Conservation (phyloP, 139 green algal species). For the Micractinium sp. region DNA sequence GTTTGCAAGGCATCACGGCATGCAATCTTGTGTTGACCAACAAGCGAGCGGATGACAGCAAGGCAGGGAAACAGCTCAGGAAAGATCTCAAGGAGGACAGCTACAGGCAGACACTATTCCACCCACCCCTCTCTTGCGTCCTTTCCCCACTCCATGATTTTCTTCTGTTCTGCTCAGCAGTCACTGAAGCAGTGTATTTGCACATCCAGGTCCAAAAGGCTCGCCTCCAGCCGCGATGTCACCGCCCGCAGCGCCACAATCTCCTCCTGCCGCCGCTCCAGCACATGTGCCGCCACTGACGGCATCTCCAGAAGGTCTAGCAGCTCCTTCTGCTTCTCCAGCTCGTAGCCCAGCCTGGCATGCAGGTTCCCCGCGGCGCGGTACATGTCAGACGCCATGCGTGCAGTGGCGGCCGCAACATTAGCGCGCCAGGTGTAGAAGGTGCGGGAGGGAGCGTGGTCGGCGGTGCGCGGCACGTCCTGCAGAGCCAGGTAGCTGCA, state of each 20-base stretch:
- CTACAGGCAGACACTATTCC: too few relatives aligned
- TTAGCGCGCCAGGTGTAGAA: slow-evolving; percentile 86
- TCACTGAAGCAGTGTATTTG: slow-evolving; percentile 61
- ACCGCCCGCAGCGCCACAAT: slow-evolving; percentile 45
- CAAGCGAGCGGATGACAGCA: too few relatives aligned
- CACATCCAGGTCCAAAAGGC: slow-evolving; percentile 63
- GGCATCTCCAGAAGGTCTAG: slow-evolving; percentile 59
- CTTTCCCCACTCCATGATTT: too few relatives aligned
- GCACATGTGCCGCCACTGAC: slow-evolving; percentile 24
- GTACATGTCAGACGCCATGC: slow-evolving; percentile 66
- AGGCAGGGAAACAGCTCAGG: too few relatives aligned
- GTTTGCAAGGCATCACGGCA: too few relatives aligned
- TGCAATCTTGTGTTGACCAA: too few relatives aligned
- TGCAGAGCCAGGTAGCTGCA: slow-evolving; percentile 56
- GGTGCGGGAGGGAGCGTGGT: slow-evolving; percentile 80
- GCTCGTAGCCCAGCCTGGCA: slow-evolving; percentile 67
- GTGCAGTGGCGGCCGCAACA: slow-evolving; percentile 18
- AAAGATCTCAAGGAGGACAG: too few relatives aligned
- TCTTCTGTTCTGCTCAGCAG: too few relatives aligned
- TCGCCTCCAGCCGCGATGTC: slow-evolving; percentile 63
- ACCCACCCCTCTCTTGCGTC: too few relatives aligned
- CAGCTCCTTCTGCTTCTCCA: slow-evolving; percentile 66
- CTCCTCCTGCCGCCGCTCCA: slow-evolving; percentile 61
- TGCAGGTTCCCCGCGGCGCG: slow-evolving; percentile 71
- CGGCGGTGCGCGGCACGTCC: slow-evolving; percentile 81